Percentiles rank a stretch among this genome's conserved stretches.
Evolutionary conservation across 352 stramenopile genomes (phyloP).

Genomic region (Globisporangium paroecandrum): DNA sequence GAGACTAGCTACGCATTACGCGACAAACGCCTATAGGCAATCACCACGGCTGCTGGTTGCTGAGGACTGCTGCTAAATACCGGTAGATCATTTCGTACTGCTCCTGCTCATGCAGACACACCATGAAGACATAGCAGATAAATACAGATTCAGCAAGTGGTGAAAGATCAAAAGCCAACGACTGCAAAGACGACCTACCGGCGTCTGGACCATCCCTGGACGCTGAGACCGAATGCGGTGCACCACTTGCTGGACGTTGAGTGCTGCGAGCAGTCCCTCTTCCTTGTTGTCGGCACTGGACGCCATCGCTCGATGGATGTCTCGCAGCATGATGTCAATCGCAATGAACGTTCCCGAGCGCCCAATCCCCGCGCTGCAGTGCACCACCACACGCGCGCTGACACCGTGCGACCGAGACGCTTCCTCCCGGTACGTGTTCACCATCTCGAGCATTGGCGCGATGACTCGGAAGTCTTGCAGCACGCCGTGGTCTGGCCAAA

Average conservation of each 20-base stretch:
- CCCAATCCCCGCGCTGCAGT: conserved; percentile 80
- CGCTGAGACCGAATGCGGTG: conserved; percentile 63
- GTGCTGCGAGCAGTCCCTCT: conserved; percentile 21
- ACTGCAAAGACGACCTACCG: conserved; percentile 36
- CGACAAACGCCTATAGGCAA: neutral
- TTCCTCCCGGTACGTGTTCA: conserved; percentile 45
- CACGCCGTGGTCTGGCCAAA: conserved; percentile 78
- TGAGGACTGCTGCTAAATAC: conserved; percentile 69
- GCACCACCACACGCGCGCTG: conserved; percentile 48
- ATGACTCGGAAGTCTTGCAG: conserved; percentile 69
- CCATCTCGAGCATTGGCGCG: conserved; percentile 64
- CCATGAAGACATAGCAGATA: neutral
- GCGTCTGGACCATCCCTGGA: conserved; percentile 81
- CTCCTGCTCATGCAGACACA: conserved; percentile 38
- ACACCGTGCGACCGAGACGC: conserved; percentile 24
- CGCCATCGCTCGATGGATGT: conserved; percentile 35
- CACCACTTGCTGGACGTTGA: conserved; percentile 60
- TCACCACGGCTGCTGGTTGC: conserved; percentile 54
- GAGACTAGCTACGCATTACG: neutral
- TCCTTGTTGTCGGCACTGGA: conserved; percentile 21
- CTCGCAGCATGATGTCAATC: conserved; percentile 72
- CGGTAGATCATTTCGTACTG: conserved; percentile 86
- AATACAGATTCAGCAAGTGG: neutral
- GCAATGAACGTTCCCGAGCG: conserved; percentile 82
- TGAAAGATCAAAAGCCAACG: neutral